Evolutionary conservation across 768 basidiomycete species (phyloP).

Genomic region (Suillus plorans): DNA sequence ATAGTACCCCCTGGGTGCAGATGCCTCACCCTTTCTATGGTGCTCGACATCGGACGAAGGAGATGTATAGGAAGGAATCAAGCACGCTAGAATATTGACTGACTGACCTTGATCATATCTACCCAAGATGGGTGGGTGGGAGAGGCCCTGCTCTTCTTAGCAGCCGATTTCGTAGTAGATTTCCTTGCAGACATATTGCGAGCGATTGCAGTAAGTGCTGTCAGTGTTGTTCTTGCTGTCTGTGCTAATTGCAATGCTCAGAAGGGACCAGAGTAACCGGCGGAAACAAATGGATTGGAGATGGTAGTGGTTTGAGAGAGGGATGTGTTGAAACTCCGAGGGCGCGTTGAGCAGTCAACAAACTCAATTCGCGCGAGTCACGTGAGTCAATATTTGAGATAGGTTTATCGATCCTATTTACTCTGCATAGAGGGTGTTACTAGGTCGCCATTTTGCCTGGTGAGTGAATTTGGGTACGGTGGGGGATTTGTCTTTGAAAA

Average conservation of each 20-base stretch:
- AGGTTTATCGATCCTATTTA: conserved; percentile 18
- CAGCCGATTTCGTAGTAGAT: conserved; percentile 45
- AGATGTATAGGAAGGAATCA: conserved; percentile 16
- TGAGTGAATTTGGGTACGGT: conserved; percentile 3
- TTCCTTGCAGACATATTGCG: conserved; percentile 42
- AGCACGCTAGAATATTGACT: conserved; percentile 12
- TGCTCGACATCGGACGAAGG: conserved; percentile 8
- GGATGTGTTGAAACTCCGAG: conserved; percentile 42
- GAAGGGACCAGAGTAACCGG: conserved; percentile 14
- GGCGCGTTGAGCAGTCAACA: conserved; percentile 40
- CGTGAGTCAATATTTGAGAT: conserved; percentile 36
- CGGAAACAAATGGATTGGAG: conserved; percentile 30
- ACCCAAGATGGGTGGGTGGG: conserved; percentile 54
- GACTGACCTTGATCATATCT: conserved; percentile 79
- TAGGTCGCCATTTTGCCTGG: conserved; percentile 5
- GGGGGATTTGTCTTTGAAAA: conserved; percentile 3
- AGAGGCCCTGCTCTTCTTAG: conserved; percentile 33
- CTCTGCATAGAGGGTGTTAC: conserved; percentile 8
- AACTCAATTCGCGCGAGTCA: conserved; percentile 40
- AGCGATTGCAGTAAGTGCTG: conserved; percentile 12
- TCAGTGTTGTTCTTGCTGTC: conserved; percentile 18
- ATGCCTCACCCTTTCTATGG: conserved; percentile 8
- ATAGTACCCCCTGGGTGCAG: conserved; percentile 20
- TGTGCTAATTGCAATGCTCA: conserved; percentile 16
- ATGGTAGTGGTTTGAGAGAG: conserved; percentile 50